These are phyloP conservation scores for Lactifluus hygrophoroides DNA, from an alignment of 768 basidiomycete genomes.

Conservation along the genomic window DNA sequence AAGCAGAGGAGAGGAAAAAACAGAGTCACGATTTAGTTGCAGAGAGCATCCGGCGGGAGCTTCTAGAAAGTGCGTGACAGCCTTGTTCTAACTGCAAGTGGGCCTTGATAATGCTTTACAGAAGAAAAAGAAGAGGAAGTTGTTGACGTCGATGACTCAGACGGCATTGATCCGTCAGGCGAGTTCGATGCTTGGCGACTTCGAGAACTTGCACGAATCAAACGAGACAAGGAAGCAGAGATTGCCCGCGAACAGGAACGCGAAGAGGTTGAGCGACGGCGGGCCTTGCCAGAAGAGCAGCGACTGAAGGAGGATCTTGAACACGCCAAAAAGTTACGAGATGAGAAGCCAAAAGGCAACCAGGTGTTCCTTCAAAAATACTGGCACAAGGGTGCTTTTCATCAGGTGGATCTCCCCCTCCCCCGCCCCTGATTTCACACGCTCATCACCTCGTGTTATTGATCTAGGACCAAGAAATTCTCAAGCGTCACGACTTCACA, in stretches of 20 bases:
- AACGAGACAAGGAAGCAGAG: slow-evolving; percentile 88
- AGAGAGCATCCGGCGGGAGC: slow-evolving; percentile 84
- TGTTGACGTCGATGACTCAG: slow-evolving; percentile 91
- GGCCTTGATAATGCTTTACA: slow-evolving; percentile 26
- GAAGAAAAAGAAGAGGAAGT: slow-evolving; percentile 82
- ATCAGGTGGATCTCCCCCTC: slow-evolving; percentile 53
- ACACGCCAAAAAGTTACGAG: slow-evolving; percentile 69
- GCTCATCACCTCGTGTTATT: neutral
- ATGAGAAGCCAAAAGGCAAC: slow-evolving; percentile 84
- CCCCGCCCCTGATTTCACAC: neutral
- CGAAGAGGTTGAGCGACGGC: slow-evolving; percentile 84
- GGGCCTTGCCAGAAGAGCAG: slow-evolving; percentile 90
- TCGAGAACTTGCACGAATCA: slow-evolving; percentile 87
- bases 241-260: slow-evolving; percentile 73
- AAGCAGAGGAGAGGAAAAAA: slow-evolving; percentile 74
- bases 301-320: slow-evolving; percentile 88
- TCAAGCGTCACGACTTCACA: slow-evolving; percentile 76
- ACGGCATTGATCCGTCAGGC: slow-evolving; percentile 77
- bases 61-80: slow-evolving; percentile 74
- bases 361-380: slow-evolving; percentile 96
- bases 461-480: slow-evolving; percentile 76
- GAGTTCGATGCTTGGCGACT: slow-evolving; percentile 98
- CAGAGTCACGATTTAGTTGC: slow-evolving; percentile 91
- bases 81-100: neutral
- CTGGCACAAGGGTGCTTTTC: slow-evolving; percentile 99